Evolutionary conservation across 2,329 filamentous ascomycete genomes (phyloP), one percentile per base, ranked within the genome.

Genomic region (Apiospora malaysiana): DNA sequence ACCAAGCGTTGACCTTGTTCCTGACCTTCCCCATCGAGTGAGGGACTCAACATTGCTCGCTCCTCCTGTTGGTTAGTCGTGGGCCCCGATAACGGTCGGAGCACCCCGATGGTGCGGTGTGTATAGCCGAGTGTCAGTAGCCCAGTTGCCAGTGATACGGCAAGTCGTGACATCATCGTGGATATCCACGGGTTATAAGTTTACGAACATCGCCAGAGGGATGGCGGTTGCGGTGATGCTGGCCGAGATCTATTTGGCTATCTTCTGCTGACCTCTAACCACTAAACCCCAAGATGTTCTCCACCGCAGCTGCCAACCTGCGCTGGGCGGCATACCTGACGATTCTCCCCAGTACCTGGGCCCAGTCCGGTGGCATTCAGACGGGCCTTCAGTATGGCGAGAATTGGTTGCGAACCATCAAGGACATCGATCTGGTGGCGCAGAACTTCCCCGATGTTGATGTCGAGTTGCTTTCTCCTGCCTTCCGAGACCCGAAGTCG

Each of bases 371-470:
- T n/a, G 78, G 63, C 16, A 8, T 42, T 21, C 63, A 66, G 63
- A 16, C 67, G 4, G 67, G 46, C 1, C 46, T 59, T 8, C 73
- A 74, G 27, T 78, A 78, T 56, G 77, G 77, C 25, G 72, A 75
- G 12, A 78, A 78, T 43, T 76, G 76, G 43, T 68, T 70, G 4
- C 73, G 76, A 0, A 73, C 77, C 1, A 71, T 77, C 25, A 76
- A 73, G 63, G 78, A 80, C 65, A 75, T 76, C 23, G 75, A 77
- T 4, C 45, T 77, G 1, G 76, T 80, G 21, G 76, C 78, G 1
- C 71, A 70, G 3, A 78, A 79, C 72, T 80, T 79, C 68, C 76
- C 74, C 4, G 74, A 79, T 70, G 77, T 78, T 9, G 75, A 77
- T 68, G 75, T 78, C 18, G 75, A 74, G 21, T 72, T 80, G 3